Conservation (phyloP, 495 filamentous ascomycete genomes). For the Xylaria bambusicola region DNA sequence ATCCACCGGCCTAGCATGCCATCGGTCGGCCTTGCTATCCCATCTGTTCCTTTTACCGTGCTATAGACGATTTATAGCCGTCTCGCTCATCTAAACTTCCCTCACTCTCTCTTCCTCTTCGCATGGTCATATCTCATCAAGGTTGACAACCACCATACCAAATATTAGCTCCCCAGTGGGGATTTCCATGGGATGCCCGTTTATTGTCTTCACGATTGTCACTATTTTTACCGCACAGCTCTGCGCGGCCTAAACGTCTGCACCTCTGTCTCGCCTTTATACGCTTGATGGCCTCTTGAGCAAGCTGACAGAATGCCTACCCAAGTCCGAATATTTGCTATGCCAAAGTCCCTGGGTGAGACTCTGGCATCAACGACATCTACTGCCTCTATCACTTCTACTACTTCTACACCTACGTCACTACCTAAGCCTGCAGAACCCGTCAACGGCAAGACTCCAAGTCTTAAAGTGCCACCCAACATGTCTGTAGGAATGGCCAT, state of each 20-base stretch:
- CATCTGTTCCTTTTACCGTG: slow-evolving; percentile 13
- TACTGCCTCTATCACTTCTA: too few species aligned
- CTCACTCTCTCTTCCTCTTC: slow-evolving; percentile 8
- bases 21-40: slow-evolving; percentile 1
- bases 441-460: slow-evolving; percentile 27
- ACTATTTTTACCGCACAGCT: slow-evolving; percentile 89
- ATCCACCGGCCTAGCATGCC: slow-evolving; percentile 20
- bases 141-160: not conserved
- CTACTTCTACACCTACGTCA: slow-evolving; percentile 35
- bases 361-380: slow-evolving; percentile 56
- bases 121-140: slow-evolving; percentile 3
- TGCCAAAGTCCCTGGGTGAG: slow-evolving; percentile 71
- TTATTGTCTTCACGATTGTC: slow-evolving; percentile 84
- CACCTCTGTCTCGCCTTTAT: slow-evolving; percentile 72
- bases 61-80: slow-evolving; percentile 24
- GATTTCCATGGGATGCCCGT: slow-evolving; percentile 66
- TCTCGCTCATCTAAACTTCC: slow-evolving; percentile 21
- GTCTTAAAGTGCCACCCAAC: slow-evolving; percentile 25
- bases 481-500: slow-evolving; percentile 40
- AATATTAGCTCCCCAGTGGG: slow-evolving; percentile 14
- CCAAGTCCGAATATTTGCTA: slow-evolving; percentile 62
- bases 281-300: slow-evolving; percentile 54
- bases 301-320: slow-evolving; percentile 51
- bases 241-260: slow-evolving; percentile 78
- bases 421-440: slow-evolving; percentile 34